A percentile compares a stretch with the other conserved stretches of the same genome.
phyloP scores from a whole-genome alignment of 2,329 filamentous ascomycete genomes.

The Pseudocercospora vitis region DNA sequence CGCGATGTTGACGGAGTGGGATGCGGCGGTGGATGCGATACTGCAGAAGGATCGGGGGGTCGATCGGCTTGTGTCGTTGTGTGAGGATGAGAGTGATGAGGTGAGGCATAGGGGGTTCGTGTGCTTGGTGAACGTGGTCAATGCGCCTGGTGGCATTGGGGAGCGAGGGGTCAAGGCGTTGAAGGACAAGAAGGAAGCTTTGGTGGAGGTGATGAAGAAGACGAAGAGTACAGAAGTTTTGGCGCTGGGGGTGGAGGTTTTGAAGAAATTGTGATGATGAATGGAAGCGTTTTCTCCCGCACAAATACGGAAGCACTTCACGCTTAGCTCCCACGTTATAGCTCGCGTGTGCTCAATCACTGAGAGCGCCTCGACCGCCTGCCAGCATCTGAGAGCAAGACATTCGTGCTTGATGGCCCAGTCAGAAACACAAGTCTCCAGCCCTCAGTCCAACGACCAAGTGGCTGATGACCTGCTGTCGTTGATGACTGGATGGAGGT shows the following conservation, averaged over 20 bases:
- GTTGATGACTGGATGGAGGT: no score
- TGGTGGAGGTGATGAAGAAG: constrained; percentile 70
- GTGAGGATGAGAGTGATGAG: constrained; percentile 66
- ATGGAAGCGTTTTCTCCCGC: no score
- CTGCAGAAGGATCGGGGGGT: constrained; percentile 70
- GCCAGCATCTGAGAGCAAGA: no score
- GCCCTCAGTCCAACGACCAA: no score
- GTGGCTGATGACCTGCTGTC: no score
- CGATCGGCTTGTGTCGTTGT: constrained; percentile 76
- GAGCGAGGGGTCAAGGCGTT: constrained; percentile 60
- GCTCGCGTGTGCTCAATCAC: no score
- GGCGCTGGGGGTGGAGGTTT: constrained; percentile 13
- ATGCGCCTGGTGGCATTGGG: constrained; percentile 65
- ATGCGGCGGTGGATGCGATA: constrained; percentile 70
- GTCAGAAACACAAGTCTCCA: no score
- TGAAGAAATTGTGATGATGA: constrained; percentile 18
- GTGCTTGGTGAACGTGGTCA: constrained; percentile 62
- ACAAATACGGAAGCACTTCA: no score
- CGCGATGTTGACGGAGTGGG: constrained; percentile 78
- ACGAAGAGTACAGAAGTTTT: constrained; percentile 69
- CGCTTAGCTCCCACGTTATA: no score
- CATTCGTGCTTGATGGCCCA: no score
- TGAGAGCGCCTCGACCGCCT: no score
- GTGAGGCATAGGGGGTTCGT: constrained; percentile 72
- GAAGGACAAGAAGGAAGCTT: constrained; percentile 59